Conservation (phyloP, 345 rosid genomes). For the Stellera chamaejasme region DNA sequence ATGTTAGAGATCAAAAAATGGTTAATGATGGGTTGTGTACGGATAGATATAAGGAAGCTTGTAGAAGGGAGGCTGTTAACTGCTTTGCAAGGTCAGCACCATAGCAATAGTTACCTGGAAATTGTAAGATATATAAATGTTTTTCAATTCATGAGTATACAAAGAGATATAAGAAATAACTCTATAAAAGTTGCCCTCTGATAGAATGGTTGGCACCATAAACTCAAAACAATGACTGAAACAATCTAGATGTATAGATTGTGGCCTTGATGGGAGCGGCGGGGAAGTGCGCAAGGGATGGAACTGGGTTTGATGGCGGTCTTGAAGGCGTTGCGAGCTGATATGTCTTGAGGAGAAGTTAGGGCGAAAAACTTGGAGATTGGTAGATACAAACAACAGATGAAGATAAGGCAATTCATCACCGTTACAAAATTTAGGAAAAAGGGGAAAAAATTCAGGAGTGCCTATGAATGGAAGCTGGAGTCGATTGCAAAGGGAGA, state of each 20-base stretch:
- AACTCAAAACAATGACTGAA: too few species aligned
- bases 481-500: too few species aligned
- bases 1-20: too few species aligned
- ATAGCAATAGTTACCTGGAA: conserved; percentile 70
- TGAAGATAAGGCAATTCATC: background rate
- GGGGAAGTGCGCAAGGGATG: conserved; percentile 44
- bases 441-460: background rate
- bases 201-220: too few species aligned
- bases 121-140: background rate
- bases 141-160: too few species aligned
- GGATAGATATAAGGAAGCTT: too few species aligned
- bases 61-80: conserved; percentile 46
- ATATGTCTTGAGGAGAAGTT: conserved; percentile 38
- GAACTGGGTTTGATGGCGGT: conserved; percentile 43
- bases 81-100: conserved; percentile 81
- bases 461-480: too few species aligned
- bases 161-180: too few species aligned
- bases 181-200: too few species aligned
- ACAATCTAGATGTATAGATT: too few species aligned
- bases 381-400: background rate
- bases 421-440: background rate
- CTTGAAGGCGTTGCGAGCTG: conserved; percentile 57
- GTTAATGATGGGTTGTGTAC: too few species aligned
- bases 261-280: conserved; percentile 49
- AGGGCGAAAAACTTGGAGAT: conserved; percentile 16